Evolutionary conservation across 1,284 basidiomycete genomes (phyloP).

Genomic region (Cryptococcus hybrid): DNA sequence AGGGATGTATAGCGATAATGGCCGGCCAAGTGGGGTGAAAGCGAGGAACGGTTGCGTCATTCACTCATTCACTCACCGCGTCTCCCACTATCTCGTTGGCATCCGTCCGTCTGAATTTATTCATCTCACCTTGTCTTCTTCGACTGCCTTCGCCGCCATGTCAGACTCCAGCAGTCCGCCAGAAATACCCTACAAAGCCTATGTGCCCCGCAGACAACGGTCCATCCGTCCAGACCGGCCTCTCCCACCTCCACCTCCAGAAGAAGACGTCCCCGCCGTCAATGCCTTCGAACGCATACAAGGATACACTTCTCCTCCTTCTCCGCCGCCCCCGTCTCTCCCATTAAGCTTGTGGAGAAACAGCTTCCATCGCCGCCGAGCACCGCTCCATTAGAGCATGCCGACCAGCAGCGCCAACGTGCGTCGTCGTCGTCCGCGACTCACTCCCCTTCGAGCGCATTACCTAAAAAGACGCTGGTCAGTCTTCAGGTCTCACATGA

Average conservation of each 20-base stretch:
- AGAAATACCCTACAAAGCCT: constrained; percentile 27
- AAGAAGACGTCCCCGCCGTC: constrained; percentile 23
- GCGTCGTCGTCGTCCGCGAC: constrained; percentile 15
- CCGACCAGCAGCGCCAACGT: too few relatives aligned
- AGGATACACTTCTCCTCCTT: constrained; percentile 34
- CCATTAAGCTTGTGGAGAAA: background rate
- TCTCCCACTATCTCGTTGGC: background rate
- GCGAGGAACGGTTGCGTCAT: too few relatives aligned
- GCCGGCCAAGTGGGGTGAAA: too few relatives aligned
- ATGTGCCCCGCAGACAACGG: constrained; percentile 22
- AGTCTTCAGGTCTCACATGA: constrained; percentile 78
- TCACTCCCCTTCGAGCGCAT: constrained; percentile 84
- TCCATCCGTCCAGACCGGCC: constrained; percentile 25
- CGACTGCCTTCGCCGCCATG: constrained; percentile 8
- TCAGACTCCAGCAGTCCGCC: constrained; percentile 11
- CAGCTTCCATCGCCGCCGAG: constrained; percentile 8
- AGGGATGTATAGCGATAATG: too few relatives aligned
- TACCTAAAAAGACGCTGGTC: constrained; percentile 95
- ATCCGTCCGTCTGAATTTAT: background rate
- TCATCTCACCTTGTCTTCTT: background rate
- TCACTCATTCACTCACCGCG: background rate
- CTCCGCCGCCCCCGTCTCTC: constrained; percentile 27
- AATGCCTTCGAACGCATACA: constrained; percentile 25
- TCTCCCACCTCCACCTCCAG: constrained; percentile 28
- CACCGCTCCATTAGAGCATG: background rate